phyloP scores from a whole-genome alignment of 371 early-diverging fungal species.

The Capillidium rhysosporum region DNA sequence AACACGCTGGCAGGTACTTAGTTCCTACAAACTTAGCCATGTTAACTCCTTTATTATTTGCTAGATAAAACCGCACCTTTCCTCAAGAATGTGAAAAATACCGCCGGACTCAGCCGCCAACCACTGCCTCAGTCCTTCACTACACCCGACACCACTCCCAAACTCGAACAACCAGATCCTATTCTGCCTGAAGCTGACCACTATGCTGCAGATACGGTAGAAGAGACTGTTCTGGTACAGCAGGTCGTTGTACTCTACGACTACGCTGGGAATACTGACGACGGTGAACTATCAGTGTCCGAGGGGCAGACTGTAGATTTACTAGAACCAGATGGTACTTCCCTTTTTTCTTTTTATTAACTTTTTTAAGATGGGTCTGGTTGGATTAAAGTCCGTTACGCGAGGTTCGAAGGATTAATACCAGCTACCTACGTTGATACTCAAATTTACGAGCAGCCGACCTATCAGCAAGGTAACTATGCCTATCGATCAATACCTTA shows the following conservation, averaged over 20 bases:
- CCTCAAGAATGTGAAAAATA: constrained; percentile 5
- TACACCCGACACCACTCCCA: background rate
- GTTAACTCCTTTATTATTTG: constrained; percentile 7
- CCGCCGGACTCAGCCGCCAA: background rate
- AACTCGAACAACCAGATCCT: background rate
- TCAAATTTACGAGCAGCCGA: background rate
- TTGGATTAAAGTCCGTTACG: constrained; percentile 41
- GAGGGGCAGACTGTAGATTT: background rate
- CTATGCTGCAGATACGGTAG: background rate
- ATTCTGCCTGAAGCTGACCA: background rate
- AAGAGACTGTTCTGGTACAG: background rate
- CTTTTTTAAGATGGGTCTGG: constrained; percentile 56
- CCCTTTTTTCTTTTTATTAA: too few relatives aligned
- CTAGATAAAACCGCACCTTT: constrained; percentile 12
- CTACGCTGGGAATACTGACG: background rate
- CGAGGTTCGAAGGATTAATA: constrained; percentile 35
- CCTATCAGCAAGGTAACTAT: too few relatives aligned
- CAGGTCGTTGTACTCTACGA: constrained; percentile 1
- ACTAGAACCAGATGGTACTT: constrained; percentile 1
- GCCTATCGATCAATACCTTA: background rate
- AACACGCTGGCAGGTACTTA: constrained; percentile 1
- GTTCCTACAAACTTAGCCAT: background rate
- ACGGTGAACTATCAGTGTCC: background rate
- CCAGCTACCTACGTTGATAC: constrained; percentile 36
- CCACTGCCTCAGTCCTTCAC: background rate